Percentiles rank a stretch among this genome's conserved stretches.
Conservation (phyloP, 2,329 filamentous ascomycete genomes). For the Diplodia corticola region DNA sequence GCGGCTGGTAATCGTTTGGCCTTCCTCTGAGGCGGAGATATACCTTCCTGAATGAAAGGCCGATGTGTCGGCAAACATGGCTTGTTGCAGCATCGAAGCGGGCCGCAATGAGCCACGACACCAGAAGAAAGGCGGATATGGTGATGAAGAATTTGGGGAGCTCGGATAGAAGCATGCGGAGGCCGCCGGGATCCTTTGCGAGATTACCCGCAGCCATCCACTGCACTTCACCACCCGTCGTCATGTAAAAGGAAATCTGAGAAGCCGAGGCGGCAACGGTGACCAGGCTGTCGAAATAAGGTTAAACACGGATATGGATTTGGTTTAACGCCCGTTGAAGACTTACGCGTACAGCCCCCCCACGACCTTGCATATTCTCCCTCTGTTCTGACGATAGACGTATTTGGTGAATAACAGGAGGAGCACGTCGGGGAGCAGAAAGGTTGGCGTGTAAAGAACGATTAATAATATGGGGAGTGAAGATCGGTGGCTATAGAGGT, state of each 20-base stretch:
- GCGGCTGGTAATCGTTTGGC: background rate
- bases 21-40: background rate
- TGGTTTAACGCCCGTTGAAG: no score
- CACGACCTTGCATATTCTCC: constrained; percentile 25
- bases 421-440: constrained; percentile 38
- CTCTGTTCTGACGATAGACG: constrained; percentile 28
- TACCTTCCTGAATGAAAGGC: constrained; percentile 24
- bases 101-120: constrained; percentile 35
- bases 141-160: constrained; percentile 32
- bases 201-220: constrained; percentile 41
- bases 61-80: constrained; percentile 23
- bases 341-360: constrained; percentile 35
- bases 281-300: constrained; percentile 30
- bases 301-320: background rate
- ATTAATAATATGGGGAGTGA: constrained; percentile 38
- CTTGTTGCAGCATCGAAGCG: constrained; percentile 32
- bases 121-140: constrained; percentile 30
- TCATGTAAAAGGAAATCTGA: constrained; percentile 43
- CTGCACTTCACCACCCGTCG: constrained; percentile 44
- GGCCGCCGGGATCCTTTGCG: constrained; percentile 39
- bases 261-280: constrained; percentile 38
- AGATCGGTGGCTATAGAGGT: constrained; percentile 37
- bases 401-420: constrained; percentile 35
- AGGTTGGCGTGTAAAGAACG: constrained; percentile 41
- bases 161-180: constrained; percentile 41